Conservation (phyloP, 2,329 filamentous ascomycete genomes). For the Cladosporium halotolerans region DNA sequence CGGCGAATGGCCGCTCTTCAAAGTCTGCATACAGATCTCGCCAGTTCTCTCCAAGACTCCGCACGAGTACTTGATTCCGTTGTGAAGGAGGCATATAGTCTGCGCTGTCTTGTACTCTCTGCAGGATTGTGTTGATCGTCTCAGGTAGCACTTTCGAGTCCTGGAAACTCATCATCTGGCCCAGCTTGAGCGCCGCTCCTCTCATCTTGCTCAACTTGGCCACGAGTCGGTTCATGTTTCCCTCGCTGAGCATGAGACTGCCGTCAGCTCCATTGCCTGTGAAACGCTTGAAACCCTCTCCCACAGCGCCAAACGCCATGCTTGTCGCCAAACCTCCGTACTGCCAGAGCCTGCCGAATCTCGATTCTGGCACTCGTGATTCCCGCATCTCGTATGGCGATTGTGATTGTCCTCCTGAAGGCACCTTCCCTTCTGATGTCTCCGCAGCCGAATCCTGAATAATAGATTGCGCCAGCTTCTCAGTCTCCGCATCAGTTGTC, state of each 20-base stretch:
- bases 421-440: not conserved
- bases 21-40: conserved; percentile 75
- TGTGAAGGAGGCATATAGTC: conserved; percentile 98
- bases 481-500: conserved; percentile 30
- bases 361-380: conserved; percentile 82
- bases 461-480: conserved; percentile 31
- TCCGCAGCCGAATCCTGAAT: conserved; percentile 29
- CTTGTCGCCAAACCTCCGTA: conserved; percentile 89
- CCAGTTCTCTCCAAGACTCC: conserved; percentile 80
- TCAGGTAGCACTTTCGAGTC: conserved; percentile 90
- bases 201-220: conserved; percentile 92
- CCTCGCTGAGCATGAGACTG: conserved; percentile 79
- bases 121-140: conserved; percentile 80
- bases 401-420: not conserved
- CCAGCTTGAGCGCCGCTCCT: conserved; percentile 91
- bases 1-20: conserved; percentile 85
- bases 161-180: conserved; percentile 98
- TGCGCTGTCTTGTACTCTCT: conserved; percentile 90
- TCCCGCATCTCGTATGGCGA: conserved; percentile 67
- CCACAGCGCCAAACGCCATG: conserved; percentile 89
- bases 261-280: conserved; percentile 63
- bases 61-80: conserved; percentile 71
- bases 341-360: conserved; percentile 85
- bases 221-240: conserved; percentile 89
- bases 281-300: conserved; percentile 73